Evolutionary conservation across 2,329 filamentous ascomycete species (phyloP), one percentile per base, ranked within the genome.

Genomic region (Boeremia lycopersici): DNA sequence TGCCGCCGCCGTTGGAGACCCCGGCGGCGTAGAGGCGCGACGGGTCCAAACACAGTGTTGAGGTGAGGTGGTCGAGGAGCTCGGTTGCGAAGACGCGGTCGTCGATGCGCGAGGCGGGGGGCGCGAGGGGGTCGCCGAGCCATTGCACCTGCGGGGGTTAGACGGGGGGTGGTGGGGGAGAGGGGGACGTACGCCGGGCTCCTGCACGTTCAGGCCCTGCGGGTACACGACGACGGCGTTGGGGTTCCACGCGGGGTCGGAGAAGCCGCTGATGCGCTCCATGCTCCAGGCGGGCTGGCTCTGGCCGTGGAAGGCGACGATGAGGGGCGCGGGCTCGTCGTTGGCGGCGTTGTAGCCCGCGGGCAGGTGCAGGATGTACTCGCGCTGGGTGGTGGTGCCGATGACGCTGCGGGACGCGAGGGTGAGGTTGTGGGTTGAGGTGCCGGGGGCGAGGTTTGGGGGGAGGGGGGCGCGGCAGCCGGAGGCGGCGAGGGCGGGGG

Each of bases 1-100:
- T 76, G 6, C 77, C 82, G 4, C 80, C 84, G 5, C 82, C 83
- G 36, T 85, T 84, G 63, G 75, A 83, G 53, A 84, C 79, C 48
- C 79, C 80, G 0, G 76, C 74, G 8, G 74, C 74, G 53, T 81
- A 82, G 31, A 82, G 65, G 28, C 74, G 73, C 8, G 53, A 53
- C 8, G 67, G 56, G 58, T 82, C 76, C 47, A 82, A 70, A 63
- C 79, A 82, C 54, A 79, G 76, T 4, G 65, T 63, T 4, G 66
- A 53, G 33, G 71, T 63, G 9, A 82, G 59, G 33, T 74, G 56
- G 23, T 60, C 57, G 8, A 79, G 64, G 17, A 82, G 69, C 46
- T 78, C 75, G 9, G 68, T 56, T 25, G 72, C 76, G 62, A 80
- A 81, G 30, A 73, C 64, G 26, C 79, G 63, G 56, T 82, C 79